phyloP scores from a whole-genome alignment of 2,329 filamentous ascomycete genomes.

The Salinomyces thailandicus region DNA sequence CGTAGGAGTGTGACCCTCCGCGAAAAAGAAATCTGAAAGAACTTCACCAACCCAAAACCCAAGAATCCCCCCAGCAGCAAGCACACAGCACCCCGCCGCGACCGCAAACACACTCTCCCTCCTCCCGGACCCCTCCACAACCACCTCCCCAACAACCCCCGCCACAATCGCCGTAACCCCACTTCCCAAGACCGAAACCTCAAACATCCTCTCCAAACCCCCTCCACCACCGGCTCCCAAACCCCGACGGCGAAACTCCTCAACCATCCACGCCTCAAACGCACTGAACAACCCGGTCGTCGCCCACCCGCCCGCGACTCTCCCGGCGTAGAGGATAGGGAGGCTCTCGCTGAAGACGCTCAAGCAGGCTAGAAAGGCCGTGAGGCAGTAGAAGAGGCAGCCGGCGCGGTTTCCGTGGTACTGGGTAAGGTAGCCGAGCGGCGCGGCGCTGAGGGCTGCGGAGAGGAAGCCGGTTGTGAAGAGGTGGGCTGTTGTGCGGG shows the following conservation, averaged over 20 bases:
- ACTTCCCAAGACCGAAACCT: slow-evolving; percentile 45
- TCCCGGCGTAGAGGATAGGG: slow-evolving; percentile 41
- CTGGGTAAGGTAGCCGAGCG: slow-evolving; percentile 41
- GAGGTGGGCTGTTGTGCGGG: slow-evolving; percentile 14
- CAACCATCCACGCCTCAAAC: background rate
- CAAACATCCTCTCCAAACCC: background rate
- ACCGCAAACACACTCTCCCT: slow-evolving; percentile 44
- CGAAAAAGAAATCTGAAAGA: too few species aligned
- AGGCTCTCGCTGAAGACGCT: slow-evolving; percentile 40
- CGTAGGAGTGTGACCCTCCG: too few species aligned
- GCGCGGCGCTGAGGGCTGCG: slow-evolving; percentile 39
- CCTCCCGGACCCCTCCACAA: slow-evolving; percentile 40
- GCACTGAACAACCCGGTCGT: background rate
- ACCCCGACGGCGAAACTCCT: background rate
- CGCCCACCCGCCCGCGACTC: slow-evolving; percentile 25
- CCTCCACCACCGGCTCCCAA: background rate
- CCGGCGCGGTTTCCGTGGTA: slow-evolving; percentile 42
- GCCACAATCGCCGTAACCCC: slow-evolving; percentile 46
- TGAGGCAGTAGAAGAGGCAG: slow-evolving; percentile 46
- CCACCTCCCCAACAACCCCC: slow-evolving; percentile 43
- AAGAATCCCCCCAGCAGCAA: background rate
- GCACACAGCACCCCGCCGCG: slow-evolving; percentile 18
- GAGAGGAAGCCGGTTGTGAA: slow-evolving; percentile 42
- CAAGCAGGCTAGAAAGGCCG: slow-evolving; percentile 44
- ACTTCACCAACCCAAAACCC: too few species aligned